Evolutionary conservation across 495 filamentous ascomycete genomes (phyloP).

Genomic region (Immersiella caudata): DNA sequence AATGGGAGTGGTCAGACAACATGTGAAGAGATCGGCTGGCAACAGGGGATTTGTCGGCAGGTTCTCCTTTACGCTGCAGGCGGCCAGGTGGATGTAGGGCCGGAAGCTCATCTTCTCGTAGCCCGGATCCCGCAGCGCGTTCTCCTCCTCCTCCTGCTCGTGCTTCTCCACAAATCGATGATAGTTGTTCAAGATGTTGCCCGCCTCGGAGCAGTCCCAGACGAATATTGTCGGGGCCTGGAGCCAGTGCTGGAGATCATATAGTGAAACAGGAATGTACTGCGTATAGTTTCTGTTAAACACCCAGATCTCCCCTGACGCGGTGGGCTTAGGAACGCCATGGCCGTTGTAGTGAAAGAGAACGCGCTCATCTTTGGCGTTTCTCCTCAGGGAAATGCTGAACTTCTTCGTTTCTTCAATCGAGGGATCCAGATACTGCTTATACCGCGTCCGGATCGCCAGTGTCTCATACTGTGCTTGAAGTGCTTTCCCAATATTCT

Average conservation of each 20-base stretch:
- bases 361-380: slow-evolving; percentile 92
- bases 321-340: slow-evolving; percentile 94
- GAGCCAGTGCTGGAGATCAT: slow-evolving; percentile 94
- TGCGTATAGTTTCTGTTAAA: slow-evolving; percentile 99
- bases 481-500: slow-evolving; percentile 92
- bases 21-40: slow-evolving; percentile 94
- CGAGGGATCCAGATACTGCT: slow-evolving; percentile 93
- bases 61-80: slow-evolving; percentile 84
- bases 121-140: slow-evolving; percentile 70
- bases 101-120: slow-evolving; percentile 65
- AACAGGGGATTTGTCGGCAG: slow-evolving; percentile 96
- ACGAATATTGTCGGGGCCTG: slow-evolving; percentile 95
- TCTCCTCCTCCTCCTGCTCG: slow-evolving; percentile 78
- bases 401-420: slow-evolving; percentile 97
- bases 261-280: slow-evolving; percentile 96
- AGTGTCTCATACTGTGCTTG: slow-evolving; percentile 95
- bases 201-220: slow-evolving; percentile 95
- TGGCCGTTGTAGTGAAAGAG: slow-evolving; percentile 99
- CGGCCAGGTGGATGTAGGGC: slow-evolving; percentile 87
- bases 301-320: slow-evolving; percentile 97
- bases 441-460: slow-evolving; percentile 91
- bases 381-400: slow-evolving; percentile 81
- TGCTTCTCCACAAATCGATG: slow-evolving; percentile 93
- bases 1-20: slow-evolving; percentile 94
- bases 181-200: slow-evolving; percentile 93